Percentiles rank a stretch among this genome's conserved stretches.
Conservation (phyloP, 176 grass and related monocot species). For the Paspalum vaginatum region DNA sequence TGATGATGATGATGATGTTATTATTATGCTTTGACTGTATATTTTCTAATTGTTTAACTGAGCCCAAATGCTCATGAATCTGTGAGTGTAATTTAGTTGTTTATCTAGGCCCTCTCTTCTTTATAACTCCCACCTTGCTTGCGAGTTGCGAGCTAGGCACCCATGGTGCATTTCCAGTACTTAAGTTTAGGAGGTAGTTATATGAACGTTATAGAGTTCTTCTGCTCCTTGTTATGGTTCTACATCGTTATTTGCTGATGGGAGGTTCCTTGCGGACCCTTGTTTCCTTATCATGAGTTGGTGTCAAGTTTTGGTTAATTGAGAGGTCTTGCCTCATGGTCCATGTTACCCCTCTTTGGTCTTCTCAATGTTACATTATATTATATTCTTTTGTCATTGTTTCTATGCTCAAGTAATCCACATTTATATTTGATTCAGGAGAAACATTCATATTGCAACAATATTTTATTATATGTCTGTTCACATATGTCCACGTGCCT, state of each 20-base stretch:
- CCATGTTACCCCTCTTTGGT: not conserved
- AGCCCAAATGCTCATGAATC: not conserved
- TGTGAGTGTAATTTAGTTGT: not conserved
- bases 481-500: not conserved
- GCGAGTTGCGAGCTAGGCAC: not conserved
- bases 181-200: not conserved
- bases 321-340: not conserved
- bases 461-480: not conserved
- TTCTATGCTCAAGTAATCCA: too few species aligned
- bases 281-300: not conserved
- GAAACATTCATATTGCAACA: too few species aligned
- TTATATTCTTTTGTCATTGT: not conserved
- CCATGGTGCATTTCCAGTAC: conserved; percentile 2
- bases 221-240: not conserved
- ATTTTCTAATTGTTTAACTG: conserved; percentile 16
- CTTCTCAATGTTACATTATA: not conserved
- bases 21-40: not conserved
- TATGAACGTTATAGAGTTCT: not conserved
- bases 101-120: not conserved
- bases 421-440: too few species aligned
- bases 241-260: conserved; percentile 6
- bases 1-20: too few species aligned
- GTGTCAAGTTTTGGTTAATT: not conserved
- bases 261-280: not conserved
- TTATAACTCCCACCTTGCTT: not conserved